These are phyloP conservation scores for Lippia alba DNA, from an alignment of 305 asterid genomes.

Conservation along the genomic window DNA sequence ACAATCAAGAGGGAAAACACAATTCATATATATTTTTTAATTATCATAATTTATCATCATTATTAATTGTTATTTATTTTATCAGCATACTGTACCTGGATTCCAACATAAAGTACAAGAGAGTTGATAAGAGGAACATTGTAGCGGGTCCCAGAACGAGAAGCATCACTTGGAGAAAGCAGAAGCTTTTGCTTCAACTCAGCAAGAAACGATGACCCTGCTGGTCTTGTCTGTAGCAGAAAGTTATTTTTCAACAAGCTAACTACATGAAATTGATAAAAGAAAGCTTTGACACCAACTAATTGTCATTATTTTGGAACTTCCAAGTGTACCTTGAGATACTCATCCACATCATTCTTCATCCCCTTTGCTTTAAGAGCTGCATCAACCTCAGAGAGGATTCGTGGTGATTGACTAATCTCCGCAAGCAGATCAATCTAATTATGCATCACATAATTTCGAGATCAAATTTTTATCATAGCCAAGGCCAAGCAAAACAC, in stretches of 20 bases:
- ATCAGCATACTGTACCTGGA: conserved; percentile 62
- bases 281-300: neutral
- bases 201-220: conserved; percentile 74
- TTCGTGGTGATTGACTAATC: conserved; percentile 84
- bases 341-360: conserved; percentile 92
- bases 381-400: conserved; percentile 96
- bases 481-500: conserved; percentile 8
- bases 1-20: neutral
- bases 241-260: neutral
- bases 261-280: conserved; percentile 24
- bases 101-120: conserved; percentile 94
- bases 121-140: conserved; percentile 94
- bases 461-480: conserved; percentile 21
- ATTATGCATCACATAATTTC: conserved; percentile 25
- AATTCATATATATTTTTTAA: neutral
- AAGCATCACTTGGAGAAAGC: conserved; percentile 77
- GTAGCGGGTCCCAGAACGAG: conserved; percentile 92
- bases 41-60: neutral
- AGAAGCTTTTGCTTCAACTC: conserved; percentile 91
- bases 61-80: neutral
- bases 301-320: neutral
- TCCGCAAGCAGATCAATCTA: conserved; percentile 95
- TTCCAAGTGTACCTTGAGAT: conserved; percentile 71
- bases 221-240: conserved; percentile 74
- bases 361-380: conserved; percentile 87